phyloP scores from a whole-genome alignment of 148 eudicot species.

The Linanthus parryae region DNA sequence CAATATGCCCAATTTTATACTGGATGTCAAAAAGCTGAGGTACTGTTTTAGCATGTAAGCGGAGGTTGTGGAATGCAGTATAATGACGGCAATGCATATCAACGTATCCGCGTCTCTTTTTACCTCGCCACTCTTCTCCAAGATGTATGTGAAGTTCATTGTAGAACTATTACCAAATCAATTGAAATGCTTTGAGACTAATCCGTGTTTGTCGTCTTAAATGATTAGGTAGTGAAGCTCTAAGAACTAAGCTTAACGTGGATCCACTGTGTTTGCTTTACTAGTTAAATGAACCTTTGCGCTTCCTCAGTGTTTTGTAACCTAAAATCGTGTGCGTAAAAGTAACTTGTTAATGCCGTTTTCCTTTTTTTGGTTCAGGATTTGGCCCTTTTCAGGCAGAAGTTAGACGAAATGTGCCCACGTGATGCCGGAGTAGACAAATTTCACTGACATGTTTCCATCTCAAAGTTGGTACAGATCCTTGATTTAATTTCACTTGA shows the following conservation, averaged over 20 bases:
- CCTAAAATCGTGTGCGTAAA: neutral
- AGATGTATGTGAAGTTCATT: neutral
- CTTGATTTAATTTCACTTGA: no score
- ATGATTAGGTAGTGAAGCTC: neutral
- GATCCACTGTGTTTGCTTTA: neutral
- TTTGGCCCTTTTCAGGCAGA: constrained; percentile 36
- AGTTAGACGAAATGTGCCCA: constrained; percentile 20
- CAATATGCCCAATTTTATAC: neutral
- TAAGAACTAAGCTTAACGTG: neutral
- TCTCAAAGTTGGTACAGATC: no score
- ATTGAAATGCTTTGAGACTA: neutral
- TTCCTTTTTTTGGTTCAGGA: constrained; percentile 20
- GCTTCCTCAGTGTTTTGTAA: neutral
- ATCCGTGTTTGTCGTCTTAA: no score
- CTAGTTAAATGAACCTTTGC: neutral
- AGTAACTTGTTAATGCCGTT: neutral
- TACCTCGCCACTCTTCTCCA: neutral
- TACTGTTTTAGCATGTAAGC: neutral
- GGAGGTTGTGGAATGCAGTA: neutral
- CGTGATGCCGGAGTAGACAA: constrained; percentile 2
- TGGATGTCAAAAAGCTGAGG: neutral
- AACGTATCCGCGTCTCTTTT: neutral
- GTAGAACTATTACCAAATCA: neutral
- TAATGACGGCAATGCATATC: neutral
- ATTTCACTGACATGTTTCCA: no score